These are phyloP conservation scores for Rubia balearica DNA, from an alignment of 305 asterid genomes.

Conservation along the genomic window DNA sequence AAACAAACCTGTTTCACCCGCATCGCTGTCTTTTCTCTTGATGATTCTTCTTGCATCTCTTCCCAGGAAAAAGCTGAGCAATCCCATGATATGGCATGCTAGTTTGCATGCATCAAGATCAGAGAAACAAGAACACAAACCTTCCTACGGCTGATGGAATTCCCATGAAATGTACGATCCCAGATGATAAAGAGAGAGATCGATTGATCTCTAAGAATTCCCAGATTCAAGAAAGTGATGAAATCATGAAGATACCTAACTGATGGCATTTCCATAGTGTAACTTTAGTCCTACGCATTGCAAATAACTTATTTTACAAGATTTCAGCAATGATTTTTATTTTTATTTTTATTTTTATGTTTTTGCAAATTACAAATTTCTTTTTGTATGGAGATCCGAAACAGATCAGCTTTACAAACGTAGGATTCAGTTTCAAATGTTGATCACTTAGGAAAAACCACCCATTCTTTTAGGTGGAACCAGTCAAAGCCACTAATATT, in stretches of 20 bases:
- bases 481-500: conserved; percentile 8
- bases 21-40: conserved; percentile 86
- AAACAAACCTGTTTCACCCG: conserved; percentile 69
- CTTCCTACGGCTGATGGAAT: not conserved
- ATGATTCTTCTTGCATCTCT: conserved; percentile 40
- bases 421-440: not conserved
- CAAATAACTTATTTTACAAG: not conserved
- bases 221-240: not conserved
- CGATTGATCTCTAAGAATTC: not conserved
- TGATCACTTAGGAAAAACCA: not conserved
- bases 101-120: conserved; percentile 6
- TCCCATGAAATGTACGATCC: not conserved
- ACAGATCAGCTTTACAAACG: not conserved
- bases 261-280: conserved; percentile 10
- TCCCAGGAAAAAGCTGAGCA: conserved; percentile 40
- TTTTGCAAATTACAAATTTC: not conserved
- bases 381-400: not conserved
- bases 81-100: conserved; percentile 38
- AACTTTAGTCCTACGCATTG: not conserved
- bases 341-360: not conserved
- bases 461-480: not conserved
- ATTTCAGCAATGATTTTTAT: not conserved
- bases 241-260: not conserved
- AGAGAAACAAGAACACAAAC: not conserved
- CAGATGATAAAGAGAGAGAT: not conserved